Percentiles rank a stretch among this genome's conserved stretches.
Conservation (phyloP, 108 stramenopile genomes). For the Pseudonitzschia pungens region DNA sequence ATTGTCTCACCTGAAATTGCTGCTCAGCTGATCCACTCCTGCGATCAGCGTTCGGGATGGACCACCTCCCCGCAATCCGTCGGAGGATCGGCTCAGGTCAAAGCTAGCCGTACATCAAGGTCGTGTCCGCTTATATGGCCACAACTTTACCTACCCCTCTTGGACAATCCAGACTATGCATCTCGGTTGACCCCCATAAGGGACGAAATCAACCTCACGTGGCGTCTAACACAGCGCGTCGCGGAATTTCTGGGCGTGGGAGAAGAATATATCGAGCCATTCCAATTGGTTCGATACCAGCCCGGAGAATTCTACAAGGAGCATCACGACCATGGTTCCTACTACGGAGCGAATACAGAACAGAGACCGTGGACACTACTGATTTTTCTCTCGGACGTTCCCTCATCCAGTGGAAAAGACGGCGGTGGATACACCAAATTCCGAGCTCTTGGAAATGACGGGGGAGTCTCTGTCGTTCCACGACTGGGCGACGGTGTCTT, state of each 20-base stretch:
- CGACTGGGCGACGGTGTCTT: conserved; percentile 12
- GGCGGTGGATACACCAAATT: conserved; percentile 25
- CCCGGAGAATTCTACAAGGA: conserved; percentile 21
- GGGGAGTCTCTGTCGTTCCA: conserved; percentile 3
- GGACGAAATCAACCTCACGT: conserved; percentile 15
- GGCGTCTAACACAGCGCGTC: conserved; percentile 15
- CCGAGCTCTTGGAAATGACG: background rate
- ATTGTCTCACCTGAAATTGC: background rate
- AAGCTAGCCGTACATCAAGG: conserved; percentile 5
- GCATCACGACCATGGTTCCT: conserved; percentile 33
- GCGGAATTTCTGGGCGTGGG: background rate
- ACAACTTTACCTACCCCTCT: background rate
- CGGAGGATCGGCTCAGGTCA: background rate
- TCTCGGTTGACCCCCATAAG: background rate
- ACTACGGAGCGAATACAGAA: conserved; percentile 19
- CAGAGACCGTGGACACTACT: conserved; percentile 21
- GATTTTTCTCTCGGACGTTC: conserved; percentile 15
- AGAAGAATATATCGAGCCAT: conserved; percentile 17
- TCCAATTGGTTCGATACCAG: conserved; percentile 28
- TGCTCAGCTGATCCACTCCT: background rate
- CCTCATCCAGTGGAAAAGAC: background rate
- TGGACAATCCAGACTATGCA: conserved; percentile 1
- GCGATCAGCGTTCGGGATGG: conserved; percentile 11
- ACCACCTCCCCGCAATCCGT: conserved; percentile 9
- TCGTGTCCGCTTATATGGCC: conserved; percentile 13